phyloP scores from a whole-genome alignment of 768 basidiomycete species.

The Brasilioporus rufonigricans region DNA sequence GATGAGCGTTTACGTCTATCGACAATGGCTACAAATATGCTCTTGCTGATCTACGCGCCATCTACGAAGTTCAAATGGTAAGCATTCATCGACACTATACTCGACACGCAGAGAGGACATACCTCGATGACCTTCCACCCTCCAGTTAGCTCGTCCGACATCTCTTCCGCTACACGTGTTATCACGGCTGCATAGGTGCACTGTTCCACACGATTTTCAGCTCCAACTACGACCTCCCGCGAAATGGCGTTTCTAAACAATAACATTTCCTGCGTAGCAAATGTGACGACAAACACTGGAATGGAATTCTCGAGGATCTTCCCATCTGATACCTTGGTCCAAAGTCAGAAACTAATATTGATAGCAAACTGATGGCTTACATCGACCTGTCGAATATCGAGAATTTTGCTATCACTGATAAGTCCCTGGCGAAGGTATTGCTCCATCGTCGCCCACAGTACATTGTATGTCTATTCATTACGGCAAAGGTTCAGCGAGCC shows the following conservation, averaged over 20 bases:
- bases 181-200: constrained; percentile 91
- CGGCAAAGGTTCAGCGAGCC: neutral
- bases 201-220: constrained; percentile 89
- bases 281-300: constrained; percentile 89
- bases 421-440: constrained; percentile 89
- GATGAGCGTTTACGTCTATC: neutral
- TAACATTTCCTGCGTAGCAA: constrained; percentile 91
- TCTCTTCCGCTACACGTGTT: constrained; percentile 83
- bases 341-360: constrained; percentile 2
- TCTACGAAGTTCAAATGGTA: constrained; percentile 31
- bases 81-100: neutral
- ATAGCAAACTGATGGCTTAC: constrained; percentile 44
- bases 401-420: constrained; percentile 87
- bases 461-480: constrained; percentile 81
- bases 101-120: constrained; percentile 19
- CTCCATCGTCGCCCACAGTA: constrained; percentile 98
- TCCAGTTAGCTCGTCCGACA: constrained; percentile 90
- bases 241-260: constrained; percentile 90
- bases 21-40: constrained; percentile 40
- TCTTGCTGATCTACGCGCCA: constrained; percentile 50
- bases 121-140: constrained; percentile 99
- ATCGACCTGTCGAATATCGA: constrained; percentile 97
- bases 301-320: constrained; percentile 89
- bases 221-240: constrained; percentile 81
- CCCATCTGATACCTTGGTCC: constrained; percentile 67